These are phyloP conservation scores for Pythium myriotylum DNA, from an alignment of 352 stramenopile genomes.

Conservation along the genomic window DNA sequence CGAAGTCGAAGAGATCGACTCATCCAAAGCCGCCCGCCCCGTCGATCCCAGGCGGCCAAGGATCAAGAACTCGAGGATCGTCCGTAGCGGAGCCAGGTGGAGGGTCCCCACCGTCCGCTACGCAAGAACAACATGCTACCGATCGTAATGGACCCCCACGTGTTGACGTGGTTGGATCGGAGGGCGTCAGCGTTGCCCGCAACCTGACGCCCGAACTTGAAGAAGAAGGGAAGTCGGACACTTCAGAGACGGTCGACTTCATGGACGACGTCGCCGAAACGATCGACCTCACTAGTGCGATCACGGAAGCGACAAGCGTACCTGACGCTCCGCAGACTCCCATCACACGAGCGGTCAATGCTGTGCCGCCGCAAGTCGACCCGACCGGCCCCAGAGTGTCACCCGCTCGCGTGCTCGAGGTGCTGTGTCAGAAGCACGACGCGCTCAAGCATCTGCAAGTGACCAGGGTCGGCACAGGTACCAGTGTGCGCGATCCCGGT, in stretches of 20 bases:
- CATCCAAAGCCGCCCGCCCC: neutral
- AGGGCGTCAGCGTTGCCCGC: conserved; percentile 1
- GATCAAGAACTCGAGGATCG: neutral
- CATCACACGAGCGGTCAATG: neutral
- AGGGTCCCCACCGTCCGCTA: neutral
- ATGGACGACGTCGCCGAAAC: neutral
- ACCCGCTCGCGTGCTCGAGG: conserved; percentile 6
- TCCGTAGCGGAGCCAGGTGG: neutral
- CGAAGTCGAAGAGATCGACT: neutral
- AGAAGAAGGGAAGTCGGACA: conserved; percentile 3
- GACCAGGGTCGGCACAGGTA: neutral
- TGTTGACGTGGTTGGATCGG: conserved; percentile 3
- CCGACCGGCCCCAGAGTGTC: neutral
- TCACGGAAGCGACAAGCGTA: too few relatives aligned
- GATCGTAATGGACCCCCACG: neutral
- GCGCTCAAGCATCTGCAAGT: conserved; percentile 12
- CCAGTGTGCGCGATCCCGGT: conserved; percentile 6
- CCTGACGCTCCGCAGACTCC: neutral
- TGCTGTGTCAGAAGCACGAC: conserved; percentile 5
- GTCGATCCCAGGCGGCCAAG: neutral
- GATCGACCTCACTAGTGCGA: too few relatives aligned
- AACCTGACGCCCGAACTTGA: conserved; percentile 5
- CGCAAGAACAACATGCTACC: conserved; percentile 1
- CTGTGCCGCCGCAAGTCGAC: conserved; percentile 7
- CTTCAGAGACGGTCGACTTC: neutral